A percentile compares a stretch with the other conserved stretches of the same genome.
phyloP scores from a whole-genome alignment of 2,329 filamentous ascomycete species.

The Alternaria panax region DNA sequence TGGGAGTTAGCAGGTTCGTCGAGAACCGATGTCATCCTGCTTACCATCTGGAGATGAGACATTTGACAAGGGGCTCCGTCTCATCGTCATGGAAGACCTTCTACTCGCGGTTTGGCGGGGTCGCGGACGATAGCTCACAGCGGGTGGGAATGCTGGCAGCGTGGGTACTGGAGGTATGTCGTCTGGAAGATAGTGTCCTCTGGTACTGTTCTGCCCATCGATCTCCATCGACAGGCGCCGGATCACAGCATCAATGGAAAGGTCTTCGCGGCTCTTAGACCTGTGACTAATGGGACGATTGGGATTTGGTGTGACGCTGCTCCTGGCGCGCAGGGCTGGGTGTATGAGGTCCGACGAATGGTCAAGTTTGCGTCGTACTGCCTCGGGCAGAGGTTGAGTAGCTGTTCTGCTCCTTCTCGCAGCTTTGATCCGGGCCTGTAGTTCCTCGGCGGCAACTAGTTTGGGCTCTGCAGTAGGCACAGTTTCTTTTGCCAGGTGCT shows the following conservation, averaged over 20 bases:
- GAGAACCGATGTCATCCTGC: neutral
- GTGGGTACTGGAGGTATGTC: conserved; percentile 10
- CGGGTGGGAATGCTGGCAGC: conserved; percentile 1
- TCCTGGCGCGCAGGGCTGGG: conserved; percentile 16
- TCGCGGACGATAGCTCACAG: conserved; percentile 13
- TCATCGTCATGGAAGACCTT: conserved; percentile 22
- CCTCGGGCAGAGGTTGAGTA: conserved; percentile 15
- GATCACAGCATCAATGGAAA: conserved; percentile 39
- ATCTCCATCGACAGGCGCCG: conserved; percentile 11
- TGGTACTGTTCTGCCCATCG: neutral
- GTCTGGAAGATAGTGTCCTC: neutral
- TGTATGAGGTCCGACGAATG: conserved; percentile 20
- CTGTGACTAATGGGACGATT: conserved; percentile 11
- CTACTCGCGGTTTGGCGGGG: conserved; percentile 11
- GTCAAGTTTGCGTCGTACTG: conserved; percentile 18
- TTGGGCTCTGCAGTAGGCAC: conserved; percentile 9
- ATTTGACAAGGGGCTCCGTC: conserved; percentile 26
- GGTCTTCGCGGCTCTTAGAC: conserved; percentile 10
- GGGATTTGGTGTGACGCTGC: conserved; percentile 7
- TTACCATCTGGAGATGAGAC: conserved; percentile 20
- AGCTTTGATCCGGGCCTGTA: conserved; percentile 29
- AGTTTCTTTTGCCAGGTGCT: conserved; percentile 4
- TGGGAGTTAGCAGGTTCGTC: neutral
- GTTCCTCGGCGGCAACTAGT: conserved; percentile 25
- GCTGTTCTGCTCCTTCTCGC: conserved; percentile 23